Base-by-base conservation (phyloP, 1,284 basidiomycete genomes). In the Ganoderma leucocontextum region DNA sequence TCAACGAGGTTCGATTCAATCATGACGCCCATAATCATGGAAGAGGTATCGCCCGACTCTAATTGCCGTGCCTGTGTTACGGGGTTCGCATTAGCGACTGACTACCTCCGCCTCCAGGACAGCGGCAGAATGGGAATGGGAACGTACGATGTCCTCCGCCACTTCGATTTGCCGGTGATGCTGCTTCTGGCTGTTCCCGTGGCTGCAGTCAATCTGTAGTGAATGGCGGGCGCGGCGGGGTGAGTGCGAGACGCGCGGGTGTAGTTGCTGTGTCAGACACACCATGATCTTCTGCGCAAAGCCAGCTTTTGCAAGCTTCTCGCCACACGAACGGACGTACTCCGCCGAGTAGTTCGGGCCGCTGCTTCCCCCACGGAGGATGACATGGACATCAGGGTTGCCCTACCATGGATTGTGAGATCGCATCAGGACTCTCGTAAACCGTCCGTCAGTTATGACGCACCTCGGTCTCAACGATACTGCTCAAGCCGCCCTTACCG, bases 11-110 rank as follows among this genome's bases (percentile, higher is more conserved):
- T 97, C 60, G 93, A 95, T 81, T 99, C 98, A 71, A 99, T 87
- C 98, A 99, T 99, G 70, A 98, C 96, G 68, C 97, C 97, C 87
- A 98, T 93, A 78, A 99, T 95, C 77, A 89, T 87, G 29, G 85
- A 78, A 1, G 89, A 85, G 0, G 94, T 95, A 64, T 95, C 91
- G 44, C 85, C 83, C 3, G 85, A 87, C 70, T 91, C 86, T 25
- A 95, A 82, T 84, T 96, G 93, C 55, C 82, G 82, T 29, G 92
- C 89, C 92, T 94, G 71, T 36, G n/a, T 38, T 44, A 41, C 39
- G 19, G 41, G 15, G 60, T 39, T 12, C 65, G 38, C 35, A 60
- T n/a, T 47, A 62, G 36, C 57, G 35, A 60, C 38, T 15, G 22
- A 13, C 0, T 52, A 9, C 22, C 22, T 52, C 47, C 47, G 33